A percentile compares a stretch with the other conserved stretches of the same genome.
These are phyloP conservation scores for Backusella mclennaniae DNA, from an alignment of 192 early-diverging fungal genomes.

Conservation along the genomic window DNA sequence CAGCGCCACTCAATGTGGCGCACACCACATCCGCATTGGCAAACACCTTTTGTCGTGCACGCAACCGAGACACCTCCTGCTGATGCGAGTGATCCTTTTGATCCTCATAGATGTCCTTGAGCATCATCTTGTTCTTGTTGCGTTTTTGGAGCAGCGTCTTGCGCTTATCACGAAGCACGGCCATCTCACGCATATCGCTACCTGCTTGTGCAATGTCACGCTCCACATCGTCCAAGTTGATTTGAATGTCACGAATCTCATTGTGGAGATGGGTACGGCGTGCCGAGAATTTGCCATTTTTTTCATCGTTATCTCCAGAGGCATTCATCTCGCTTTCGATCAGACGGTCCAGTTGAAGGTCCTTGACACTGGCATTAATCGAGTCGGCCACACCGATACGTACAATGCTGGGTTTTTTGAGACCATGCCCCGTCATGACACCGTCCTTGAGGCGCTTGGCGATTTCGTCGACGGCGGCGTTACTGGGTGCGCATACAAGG, in stretches of 20 bases:
- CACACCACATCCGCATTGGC: constrained; percentile 80
- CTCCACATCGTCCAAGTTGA: constrained; percentile 40
- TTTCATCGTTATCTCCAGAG: constrained; percentile 24
- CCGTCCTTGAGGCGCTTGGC: constrained; percentile 81
- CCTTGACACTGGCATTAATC: constrained; percentile 70
- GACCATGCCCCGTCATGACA: constrained; percentile 59
- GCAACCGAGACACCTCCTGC: constrained; percentile 46
- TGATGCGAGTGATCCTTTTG: constrained; percentile 29
- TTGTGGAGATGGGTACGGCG: constrained; percentile 35
- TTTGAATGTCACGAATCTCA: constrained; percentile 37
- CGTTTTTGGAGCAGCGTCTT: constrained; percentile 23
- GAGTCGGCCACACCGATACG: constrained; percentile 76
- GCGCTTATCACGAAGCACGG: constrained; percentile 14
- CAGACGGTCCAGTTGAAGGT: constrained; percentile 70
- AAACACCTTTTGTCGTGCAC: constrained; percentile 65
- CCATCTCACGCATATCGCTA: constrained; percentile 35
- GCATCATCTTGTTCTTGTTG: constrained; percentile 16
- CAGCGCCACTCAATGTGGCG: constrained; percentile 83
- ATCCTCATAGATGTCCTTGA: constrained; percentile 24
- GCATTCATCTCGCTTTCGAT: constrained; percentile 61
- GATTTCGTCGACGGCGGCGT: constrained; percentile 96
- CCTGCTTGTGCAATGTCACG: constrained; percentile 40
- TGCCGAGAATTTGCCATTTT: not conserved
- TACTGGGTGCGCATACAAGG: constrained; percentile 92
- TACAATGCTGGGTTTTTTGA: constrained; percentile 71